Evolutionary conservation across 768 basidiomycete genomes (phyloP), one percentile per base, ranked within the genome.

Genomic region (Lyophyllum atratum): DNA sequence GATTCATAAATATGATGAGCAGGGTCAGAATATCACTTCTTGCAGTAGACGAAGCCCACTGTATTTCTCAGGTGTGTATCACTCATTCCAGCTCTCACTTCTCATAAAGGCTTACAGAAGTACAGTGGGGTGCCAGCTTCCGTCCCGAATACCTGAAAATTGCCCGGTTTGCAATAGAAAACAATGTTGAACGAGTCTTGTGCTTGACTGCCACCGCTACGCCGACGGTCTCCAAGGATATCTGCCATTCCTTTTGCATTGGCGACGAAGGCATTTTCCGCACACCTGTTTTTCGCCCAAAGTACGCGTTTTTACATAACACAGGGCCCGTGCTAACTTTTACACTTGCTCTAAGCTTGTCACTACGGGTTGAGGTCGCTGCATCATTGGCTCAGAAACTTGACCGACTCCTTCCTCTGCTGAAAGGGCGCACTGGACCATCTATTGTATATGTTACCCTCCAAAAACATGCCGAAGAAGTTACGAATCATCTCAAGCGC

Each of bases 41-140:
- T 1, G 80, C 82, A 0, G 75, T 83, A 0, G 80, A 82, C 49
- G 80, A 81, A 60, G 76, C 78, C 1, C 80, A 81, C 53, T 80
- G 80, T 60, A 75, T 79, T 31, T 77, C 76, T 0, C 76, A 78
- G 65, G 75, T 75, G 33, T 34, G 59, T 34, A 21, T 19, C n/a
- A 4, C 5, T 15, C 26, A 11, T 12, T 21, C 8, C 40, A 51
- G 12, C 15, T 43, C 28, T 33, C 29, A 29, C 8, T 19, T n/a
- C 12, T 34, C 42, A 47, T 6, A n/a, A 40, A 40, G 4, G 24
- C 17, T 51, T 26, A 34, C 33, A 19, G 26, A 21, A 14, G 3
- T 46, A 17, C 31, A 61, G 60, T 61, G 60, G 60, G 60, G 60
- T 43, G 54, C 56, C 4, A 61, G 56, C 43, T 61, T 61, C 22